A percentile compares a stretch with the other conserved stretches of the same genome.
Conservation (phyloP, 1,284 basidiomycete genomes). For the Ceratobasidium sp. region DNA sequence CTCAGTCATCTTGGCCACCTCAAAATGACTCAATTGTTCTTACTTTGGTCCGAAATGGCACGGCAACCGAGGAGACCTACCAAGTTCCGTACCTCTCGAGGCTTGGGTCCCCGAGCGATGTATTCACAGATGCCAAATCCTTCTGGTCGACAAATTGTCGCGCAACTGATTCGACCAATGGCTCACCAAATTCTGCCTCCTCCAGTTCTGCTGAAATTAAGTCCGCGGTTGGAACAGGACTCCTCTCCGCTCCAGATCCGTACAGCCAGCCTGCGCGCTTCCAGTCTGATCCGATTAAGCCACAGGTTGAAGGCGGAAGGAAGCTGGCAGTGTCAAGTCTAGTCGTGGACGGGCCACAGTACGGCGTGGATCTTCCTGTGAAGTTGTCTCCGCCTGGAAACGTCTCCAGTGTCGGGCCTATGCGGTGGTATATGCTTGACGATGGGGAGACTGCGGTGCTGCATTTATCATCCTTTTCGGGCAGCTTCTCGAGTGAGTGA, state of each 20-base stretch:
- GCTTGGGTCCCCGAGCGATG: slow-evolving; percentile 56
- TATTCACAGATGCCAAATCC: slow-evolving; percentile 64
- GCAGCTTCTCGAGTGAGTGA: slow-evolving; percentile 49
- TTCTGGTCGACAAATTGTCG: slow-evolving; percentile 66
- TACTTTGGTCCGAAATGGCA: slow-evolving; percentile 61
- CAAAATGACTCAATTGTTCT: slow-evolving; percentile 61
- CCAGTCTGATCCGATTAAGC: slow-evolving; percentile 61
- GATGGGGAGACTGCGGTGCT: slow-evolving; percentile 67
- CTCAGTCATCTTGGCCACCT: slow-evolving; percentile 65
- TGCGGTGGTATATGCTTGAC: slow-evolving; percentile 65
- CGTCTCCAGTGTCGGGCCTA: slow-evolving; percentile 54
- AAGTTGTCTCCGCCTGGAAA: slow-evolving; percentile 55
- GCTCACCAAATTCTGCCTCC: slow-evolving; percentile 52
- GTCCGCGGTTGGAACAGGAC: not conserved
- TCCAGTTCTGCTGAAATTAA: not conserved
- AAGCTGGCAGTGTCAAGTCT: slow-evolving; percentile 62
- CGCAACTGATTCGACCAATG: slow-evolving; percentile 63
- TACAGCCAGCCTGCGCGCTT: slow-evolving; percentile 49
- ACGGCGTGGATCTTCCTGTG: slow-evolving; percentile 64
- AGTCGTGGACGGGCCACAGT: slow-evolving; percentile 60
- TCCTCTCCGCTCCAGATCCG: slow-evolving; percentile 3
- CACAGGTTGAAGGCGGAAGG: slow-evolving; percentile 49
- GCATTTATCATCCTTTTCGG: slow-evolving; percentile 69
- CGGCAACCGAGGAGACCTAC: slow-evolving; percentile 57
- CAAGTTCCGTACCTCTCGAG: slow-evolving; percentile 68